Conservation (phyloP, 169 alveolate species). For the Perkinsus olseni region DNA sequence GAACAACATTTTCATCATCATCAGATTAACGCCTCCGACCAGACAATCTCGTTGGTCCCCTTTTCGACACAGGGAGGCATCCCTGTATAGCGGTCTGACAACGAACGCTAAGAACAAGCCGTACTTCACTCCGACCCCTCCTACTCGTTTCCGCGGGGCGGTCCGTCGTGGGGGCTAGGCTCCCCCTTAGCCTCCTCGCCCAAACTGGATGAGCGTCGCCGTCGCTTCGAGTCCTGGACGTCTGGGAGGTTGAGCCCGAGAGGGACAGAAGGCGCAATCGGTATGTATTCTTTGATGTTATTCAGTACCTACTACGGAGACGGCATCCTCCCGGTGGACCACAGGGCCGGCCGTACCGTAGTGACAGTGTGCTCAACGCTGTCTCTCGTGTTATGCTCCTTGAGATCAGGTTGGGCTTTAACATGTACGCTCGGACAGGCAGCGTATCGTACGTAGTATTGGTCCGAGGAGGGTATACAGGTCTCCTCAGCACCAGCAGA, state of each 20-base stretch:
- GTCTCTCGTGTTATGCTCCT: not conserved
- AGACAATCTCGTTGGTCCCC: not conserved
- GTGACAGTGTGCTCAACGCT: not conserved
- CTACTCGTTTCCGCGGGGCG: not conserved
- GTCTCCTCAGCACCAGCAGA: not conserved
- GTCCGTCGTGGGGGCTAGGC: not conserved
- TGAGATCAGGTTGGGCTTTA: not conserved
- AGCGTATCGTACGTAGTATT: not conserved
- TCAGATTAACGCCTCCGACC: not conserved
- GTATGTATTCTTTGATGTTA: not conserved
- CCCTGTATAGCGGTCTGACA: not conserved
- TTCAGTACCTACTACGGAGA: not conserved
- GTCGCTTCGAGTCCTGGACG: not conserved
- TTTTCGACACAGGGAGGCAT: not conserved
- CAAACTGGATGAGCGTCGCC: not conserved
- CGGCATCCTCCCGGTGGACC: not conserved
- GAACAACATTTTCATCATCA: no score
- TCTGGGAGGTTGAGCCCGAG: not conserved
- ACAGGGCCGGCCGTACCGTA: not conserved
- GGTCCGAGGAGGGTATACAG: not conserved
- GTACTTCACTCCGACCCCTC: not conserved
- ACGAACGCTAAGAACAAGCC: not conserved
- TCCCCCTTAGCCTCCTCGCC: not conserved
- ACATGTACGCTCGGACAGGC: not conserved
- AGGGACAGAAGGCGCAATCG: not conserved